phyloP scores from a whole-genome alignment of 257 asterid species.

The Solanum medicagineum region DNA sequence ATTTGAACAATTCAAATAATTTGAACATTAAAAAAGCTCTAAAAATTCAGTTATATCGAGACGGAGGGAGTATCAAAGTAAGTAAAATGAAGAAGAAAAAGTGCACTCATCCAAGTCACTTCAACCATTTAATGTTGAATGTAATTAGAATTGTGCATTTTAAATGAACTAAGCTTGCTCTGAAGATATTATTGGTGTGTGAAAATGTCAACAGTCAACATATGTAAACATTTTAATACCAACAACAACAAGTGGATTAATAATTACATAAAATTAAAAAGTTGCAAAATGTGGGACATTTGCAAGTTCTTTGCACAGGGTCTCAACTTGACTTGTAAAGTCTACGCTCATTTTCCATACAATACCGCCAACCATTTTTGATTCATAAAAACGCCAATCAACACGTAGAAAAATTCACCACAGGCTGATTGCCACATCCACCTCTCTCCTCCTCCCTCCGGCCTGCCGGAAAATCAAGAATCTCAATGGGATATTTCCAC shows the following conservation, averaged over 20 bases:
- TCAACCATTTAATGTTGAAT: background rate
- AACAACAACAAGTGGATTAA: too few species aligned
- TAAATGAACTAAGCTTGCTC: too few species aligned
- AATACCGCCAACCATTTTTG: background rate
- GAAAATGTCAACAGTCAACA: background rate
- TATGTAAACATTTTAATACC: background rate
- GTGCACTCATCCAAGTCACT: background rate
- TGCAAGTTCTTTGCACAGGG: background rate
- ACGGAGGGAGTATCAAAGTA: too few species aligned
- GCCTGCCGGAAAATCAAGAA: background rate
- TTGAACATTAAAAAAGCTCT: too few species aligned
- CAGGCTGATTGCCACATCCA: background rate
- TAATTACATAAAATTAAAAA: background rate
- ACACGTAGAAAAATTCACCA: background rate
- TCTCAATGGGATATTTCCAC: slow-evolving; percentile 15
- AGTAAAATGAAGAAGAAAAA: background rate
- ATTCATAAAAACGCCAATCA: background rate
- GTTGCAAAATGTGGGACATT: background rate
- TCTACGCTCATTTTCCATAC: background rate
- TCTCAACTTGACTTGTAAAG: background rate
- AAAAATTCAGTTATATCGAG: too few species aligned
- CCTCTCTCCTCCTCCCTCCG: background rate
- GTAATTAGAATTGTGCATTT: too few species aligned
- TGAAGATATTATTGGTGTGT: background rate
- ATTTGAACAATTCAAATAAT: too few species aligned